Base-by-base conservation (phyloP, 2,329 filamentous ascomycete genomes). In the Exophiala lecanii-corni region DNA sequence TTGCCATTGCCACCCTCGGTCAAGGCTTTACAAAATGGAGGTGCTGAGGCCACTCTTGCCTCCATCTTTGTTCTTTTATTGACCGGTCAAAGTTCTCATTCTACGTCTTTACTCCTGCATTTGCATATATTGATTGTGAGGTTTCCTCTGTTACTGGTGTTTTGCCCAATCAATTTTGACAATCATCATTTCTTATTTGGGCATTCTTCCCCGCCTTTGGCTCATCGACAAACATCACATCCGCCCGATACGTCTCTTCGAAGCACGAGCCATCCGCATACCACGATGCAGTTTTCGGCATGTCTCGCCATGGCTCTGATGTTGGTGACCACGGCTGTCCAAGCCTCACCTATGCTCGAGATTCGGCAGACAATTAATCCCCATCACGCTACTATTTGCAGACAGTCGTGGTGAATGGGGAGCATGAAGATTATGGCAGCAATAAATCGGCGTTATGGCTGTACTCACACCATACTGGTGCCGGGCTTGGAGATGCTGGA, bases 381-480 rank as follows among this genome's bases (percentile, higher is more conserved):
- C 7, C 51, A 50, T 17, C 46, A n/a, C 34, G 34, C 16, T 55
- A 52, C 41, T 47, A 53, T 17, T 47, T 56, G 5, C 43, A 44
- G 16, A 55, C 54, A 12, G 39, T 52, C 31, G 45, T 55, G 5
- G 37, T 47, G 41, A 43, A 47, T 36, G 46, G 44, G 20, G 36
- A 28, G 16, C 47, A 50, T 36, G 32, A 45, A 15, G 49, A 53
- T 39, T 41, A 21, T 30, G 54, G 54, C n/a, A 45, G 48, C 23
- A 49, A 55, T 45, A 56, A 56, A 45, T 39, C 49, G 32, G 37
- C 42, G 13, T 36, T 56, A 19, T 56, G 42, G 32, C 23, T 56
- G n/a, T 50, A 48, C 41, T 53, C 49, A 12, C 50, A 54, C 32
- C 54, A 55, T 39, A 56, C 54, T n/a, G 54, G 54, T 30, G 53